Base-by-base conservation (phyloP, 1,139 yeast species). In the Candida pseudoviswanathii region DNA sequence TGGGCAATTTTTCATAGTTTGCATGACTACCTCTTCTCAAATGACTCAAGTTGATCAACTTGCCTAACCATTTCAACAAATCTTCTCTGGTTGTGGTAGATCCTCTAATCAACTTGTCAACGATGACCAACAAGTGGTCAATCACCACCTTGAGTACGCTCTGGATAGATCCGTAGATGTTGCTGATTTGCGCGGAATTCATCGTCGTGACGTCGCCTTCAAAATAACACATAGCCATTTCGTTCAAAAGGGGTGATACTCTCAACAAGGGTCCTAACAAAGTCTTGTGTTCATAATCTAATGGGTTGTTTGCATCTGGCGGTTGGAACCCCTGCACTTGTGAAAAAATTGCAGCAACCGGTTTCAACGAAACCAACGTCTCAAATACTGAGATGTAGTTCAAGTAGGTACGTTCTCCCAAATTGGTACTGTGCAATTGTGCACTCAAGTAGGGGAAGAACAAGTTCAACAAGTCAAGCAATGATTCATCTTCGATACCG, bases 11-110 rank as follows among this genome's bases (percentile, higher is more conserved):
- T 21, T 77, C 71, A 6, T 81, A 79, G 59, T 88, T 86, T 3
- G 94, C 88, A 65, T 89, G 96, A 57, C 89, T 84, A 44, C 97
- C 97, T 58, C 89, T 80, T 67, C 98, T 82, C 59, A 89, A 79
- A 67, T 92, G 97, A 64, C 92, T 91, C 51, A 81, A 75, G 60
- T 92, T 89, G 22, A 90, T 78, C 42, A 91, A 77, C 37, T 77
- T 78, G 2, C 87, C 87, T 65, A 92, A 82, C 78, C 86, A 91
- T 48, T 74, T 66, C 54, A 94, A 68, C 47, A 92, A 64, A 42
- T 73, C 83, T 38, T 70, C 71, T 55, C 98, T 78, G 0, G 96
- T 80, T 36, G 75, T 72, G 0, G 80, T 67, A 1, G 91, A 84
- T 0, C 92, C 89, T 54, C 98, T 78, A n/a, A 94, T 80, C 46